A percentile compares a stretch with the other conserved stretches of the same genome.
Conservation (phyloP, 2,329 filamentous ascomycete genomes). For the Daldinia eschscholtzii region DNA sequence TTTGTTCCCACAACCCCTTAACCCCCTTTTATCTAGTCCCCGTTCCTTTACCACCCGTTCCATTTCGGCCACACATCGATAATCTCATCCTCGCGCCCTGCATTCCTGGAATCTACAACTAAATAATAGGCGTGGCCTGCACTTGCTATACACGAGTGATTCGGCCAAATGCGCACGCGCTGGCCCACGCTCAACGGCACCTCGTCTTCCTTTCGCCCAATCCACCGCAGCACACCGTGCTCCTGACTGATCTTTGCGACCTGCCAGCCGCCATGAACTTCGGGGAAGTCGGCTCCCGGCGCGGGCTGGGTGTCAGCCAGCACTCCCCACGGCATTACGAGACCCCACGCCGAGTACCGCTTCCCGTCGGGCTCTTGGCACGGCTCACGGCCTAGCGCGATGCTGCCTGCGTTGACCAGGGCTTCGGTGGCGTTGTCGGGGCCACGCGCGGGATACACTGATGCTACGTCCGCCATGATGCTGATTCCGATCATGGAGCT, state of each 20-base stretch:
- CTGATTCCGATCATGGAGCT: conserved; percentile 73
- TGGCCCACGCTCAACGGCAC: conserved; percentile 71
- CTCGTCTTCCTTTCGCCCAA: conserved; percentile 58
- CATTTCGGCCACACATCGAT: conserved; percentile 82
- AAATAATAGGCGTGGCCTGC: conserved; percentile 80
- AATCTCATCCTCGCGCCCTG: conserved; percentile 68
- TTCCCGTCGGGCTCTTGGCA: conserved; percentile 65
- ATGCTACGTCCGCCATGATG: conserved; percentile 78
- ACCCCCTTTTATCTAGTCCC: conserved; percentile 4
- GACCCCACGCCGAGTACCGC: conserved; percentile 78
- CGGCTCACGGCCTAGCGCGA: conserved; percentile 79
- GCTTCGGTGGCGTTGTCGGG: conserved; percentile 67
- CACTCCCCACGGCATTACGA: conserved; percentile 71
- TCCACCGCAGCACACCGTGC: conserved; percentile 78
- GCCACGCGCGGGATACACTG: conserved; percentile 73
- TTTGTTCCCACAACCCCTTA: neutral
- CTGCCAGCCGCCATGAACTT: conserved; percentile 68
- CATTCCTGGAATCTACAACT: conserved; percentile 73
- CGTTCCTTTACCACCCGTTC: conserved; percentile 71
- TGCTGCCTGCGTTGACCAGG: conserved; percentile 74
- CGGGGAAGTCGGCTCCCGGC: conserved; percentile 59
- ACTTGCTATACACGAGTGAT: conserved; percentile 83
- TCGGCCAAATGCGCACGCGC: conserved; percentile 79
- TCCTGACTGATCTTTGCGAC: conserved; percentile 81
- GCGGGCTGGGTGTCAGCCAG: conserved; percentile 47